Evolutionary conservation across 768 basidiomycete species (phyloP).

Genomic region (Amanita thiersii): DNA sequence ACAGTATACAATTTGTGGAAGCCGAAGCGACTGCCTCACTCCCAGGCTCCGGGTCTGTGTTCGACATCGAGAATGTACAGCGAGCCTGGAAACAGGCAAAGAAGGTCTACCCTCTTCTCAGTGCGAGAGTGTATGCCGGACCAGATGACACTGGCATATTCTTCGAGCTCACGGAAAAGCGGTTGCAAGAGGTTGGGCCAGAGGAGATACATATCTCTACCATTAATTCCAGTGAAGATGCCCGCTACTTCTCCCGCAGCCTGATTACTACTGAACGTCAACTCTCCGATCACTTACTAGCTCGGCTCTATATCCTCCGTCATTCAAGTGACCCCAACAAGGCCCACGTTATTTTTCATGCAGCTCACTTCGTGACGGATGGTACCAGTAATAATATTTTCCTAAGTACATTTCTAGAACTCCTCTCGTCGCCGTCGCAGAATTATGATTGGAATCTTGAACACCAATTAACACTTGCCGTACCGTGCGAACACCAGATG

Average conservation of each 20-base stretch:
- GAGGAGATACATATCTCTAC: constrained; percentile 30
- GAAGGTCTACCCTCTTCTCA: constrained; percentile 40
- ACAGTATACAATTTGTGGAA: constrained; percentile 27
- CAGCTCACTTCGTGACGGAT: constrained; percentile 45
- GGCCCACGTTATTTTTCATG: constrained; percentile 33
- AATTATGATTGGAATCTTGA: constrained; percentile 20
- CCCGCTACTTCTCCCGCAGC: constrained; percentile 16
- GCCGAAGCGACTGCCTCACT: constrained; percentile 16
- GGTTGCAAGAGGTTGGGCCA: constrained; percentile 20
- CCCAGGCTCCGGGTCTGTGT: constrained; percentile 11
- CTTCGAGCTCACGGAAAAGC: constrained; percentile 34
- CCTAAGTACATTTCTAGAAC: constrained; percentile 36
- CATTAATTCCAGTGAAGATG: constrained; percentile 27
- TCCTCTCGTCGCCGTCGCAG: constrained; percentile 18
- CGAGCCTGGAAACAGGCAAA: constrained; percentile 41
- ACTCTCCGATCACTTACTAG: constrained; percentile 34
- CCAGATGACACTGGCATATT: constrained; percentile 19
- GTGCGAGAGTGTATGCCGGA: constrained; percentile 28
- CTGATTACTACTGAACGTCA: constrained; percentile 24
- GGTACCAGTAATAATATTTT: constrained; percentile 34
- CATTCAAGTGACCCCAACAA: constrained; percentile 25
- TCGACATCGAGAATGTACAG: constrained; percentile 23
- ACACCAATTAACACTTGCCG: constrained; percentile 31
- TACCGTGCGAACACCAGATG: constrained; percentile 28
- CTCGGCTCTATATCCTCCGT: constrained; percentile 32